These are phyloP conservation scores for Rhododendron ovatum DNA, from an alignment of 148 eudicot genomes.

Conservation along the genomic window DNA sequence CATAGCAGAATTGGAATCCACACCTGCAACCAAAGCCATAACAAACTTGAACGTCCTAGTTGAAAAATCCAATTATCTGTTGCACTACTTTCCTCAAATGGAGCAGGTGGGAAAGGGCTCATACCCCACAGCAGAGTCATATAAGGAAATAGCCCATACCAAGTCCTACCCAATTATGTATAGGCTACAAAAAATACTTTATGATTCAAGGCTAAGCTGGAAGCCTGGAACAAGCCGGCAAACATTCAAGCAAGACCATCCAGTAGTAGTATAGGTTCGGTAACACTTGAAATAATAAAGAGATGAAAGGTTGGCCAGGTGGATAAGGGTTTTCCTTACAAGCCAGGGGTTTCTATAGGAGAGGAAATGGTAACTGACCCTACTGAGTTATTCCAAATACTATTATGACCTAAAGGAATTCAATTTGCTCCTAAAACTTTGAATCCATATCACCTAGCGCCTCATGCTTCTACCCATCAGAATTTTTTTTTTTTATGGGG, in stretches of 20 bases:
- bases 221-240: background rate
- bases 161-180: background rate
- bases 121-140: background rate
- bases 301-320: background rate
- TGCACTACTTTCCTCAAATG: background rate
- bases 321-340: background rate
- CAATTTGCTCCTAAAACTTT: background rate
- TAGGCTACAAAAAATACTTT: background rate
- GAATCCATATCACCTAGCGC: background rate
- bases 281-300: background rate
- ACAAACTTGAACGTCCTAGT: background rate
- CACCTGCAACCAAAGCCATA: slow-evolving; percentile 24
- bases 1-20: slow-evolving; percentile 37
- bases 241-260: background rate
- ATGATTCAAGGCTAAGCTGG: background rate
- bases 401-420: background rate
- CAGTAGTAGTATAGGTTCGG: background rate
- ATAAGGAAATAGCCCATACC: background rate
- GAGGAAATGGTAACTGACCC: background rate
- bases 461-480: background rate
- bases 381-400: background rate
- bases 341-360: background rate
- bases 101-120: background rate
- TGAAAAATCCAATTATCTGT: background rate
- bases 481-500: background rate